Percentiles rank a stretch among this genome's conserved stretches.
Conservation (phyloP, 495 filamentous ascomycete species). For the Penicillium dipodomyicola region DNA sequence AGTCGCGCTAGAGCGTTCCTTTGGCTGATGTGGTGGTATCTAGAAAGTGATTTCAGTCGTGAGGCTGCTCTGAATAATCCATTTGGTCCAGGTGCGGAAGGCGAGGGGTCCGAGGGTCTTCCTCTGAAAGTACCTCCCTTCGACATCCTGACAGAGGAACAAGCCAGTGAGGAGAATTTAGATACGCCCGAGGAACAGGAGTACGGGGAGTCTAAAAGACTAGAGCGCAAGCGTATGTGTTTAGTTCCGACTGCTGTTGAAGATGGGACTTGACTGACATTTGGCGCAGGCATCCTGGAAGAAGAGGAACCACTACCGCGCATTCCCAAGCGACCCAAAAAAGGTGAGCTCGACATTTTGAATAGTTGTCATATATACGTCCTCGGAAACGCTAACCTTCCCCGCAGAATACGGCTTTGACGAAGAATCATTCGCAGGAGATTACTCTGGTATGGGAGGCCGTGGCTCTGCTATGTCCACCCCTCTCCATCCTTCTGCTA, state of each 20-base stretch:
- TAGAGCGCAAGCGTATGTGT: conserved; percentile 69
- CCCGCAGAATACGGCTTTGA: conserved; percentile 36
- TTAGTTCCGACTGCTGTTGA: not conserved
- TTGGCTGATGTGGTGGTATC: conserved; percentile 99
- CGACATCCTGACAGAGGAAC: conserved; percentile 69
- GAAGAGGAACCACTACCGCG: conserved; percentile 61
- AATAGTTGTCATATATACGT: conserved; percentile 4
- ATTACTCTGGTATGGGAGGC: conserved; percentile 35
- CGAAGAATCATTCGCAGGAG: conserved; percentile 37
- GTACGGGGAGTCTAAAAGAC: conserved; percentile 81
- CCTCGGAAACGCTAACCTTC: not conserved
- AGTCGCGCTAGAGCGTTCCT: conserved; percentile 87
- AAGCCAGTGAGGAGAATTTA: conserved; percentile 82
- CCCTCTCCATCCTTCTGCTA: conserved; percentile 39
- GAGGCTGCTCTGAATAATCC: conserved; percentile 85
- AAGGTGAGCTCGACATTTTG: conserved; percentile 33
- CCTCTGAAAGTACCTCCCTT: conserved; percentile 82
- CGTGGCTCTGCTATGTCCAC: conserved; percentile 43
- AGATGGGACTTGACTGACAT: conserved; percentile 10
- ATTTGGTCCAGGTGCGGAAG: conserved; percentile 73
- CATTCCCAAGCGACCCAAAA: conserved; percentile 56
- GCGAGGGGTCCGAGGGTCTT: conserved; percentile 56
- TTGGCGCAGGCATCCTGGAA: conserved; percentile 51
- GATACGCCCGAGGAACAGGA: conserved; percentile 81
- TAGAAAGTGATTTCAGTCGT: conserved; percentile 90